These are phyloP conservation scores for Aspergillus carlsbadensis DNA, from an alignment of 495 filamentous ascomycete species.

Conservation along the genomic window DNA sequence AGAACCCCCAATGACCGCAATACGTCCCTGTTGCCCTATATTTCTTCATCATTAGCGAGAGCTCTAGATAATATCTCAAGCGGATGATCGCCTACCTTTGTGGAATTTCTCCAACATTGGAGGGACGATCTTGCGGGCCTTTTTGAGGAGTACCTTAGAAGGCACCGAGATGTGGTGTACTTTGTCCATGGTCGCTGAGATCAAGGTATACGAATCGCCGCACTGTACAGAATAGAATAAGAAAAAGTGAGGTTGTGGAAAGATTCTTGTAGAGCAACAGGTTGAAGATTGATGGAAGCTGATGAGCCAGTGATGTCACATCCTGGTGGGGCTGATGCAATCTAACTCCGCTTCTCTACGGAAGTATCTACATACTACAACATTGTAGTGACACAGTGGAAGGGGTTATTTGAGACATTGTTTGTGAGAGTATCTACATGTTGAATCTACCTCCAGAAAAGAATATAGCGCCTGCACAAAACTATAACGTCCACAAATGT, in stretches of 20 bases:
- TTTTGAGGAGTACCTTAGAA: slow-evolving; percentile 72
- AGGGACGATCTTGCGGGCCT: slow-evolving; percentile 87
- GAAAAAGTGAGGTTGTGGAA: neutral
- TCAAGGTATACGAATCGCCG: neutral
- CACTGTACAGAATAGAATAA: neutral
- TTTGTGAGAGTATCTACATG: slow-evolving; percentile 9
- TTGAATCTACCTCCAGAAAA: slow-evolving; percentile 14
- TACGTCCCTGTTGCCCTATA: slow-evolving; percentile 83
- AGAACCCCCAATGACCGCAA: slow-evolving; percentile 93
- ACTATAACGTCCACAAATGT: slow-evolving; percentile 11
- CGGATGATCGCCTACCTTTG: slow-evolving; percentile 62
- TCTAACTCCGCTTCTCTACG: too few species aligned
- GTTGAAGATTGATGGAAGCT: slow-evolving; percentile 3
- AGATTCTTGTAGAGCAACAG: too few species aligned
- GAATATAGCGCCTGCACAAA: slow-evolving; percentile 32
- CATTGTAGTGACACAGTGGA: too few species aligned
- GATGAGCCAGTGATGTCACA: slow-evolving; percentile 43
- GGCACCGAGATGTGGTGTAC: slow-evolving; percentile 52
- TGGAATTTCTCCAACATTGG: slow-evolving; percentile 96
- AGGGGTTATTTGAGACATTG: neutral
- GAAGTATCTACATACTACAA: too few species aligned
- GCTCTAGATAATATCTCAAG: slow-evolving; percentile 1
- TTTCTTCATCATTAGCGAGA: slow-evolving; percentile 12
- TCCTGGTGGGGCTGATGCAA: slow-evolving; percentile 32
- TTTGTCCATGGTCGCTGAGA: slow-evolving; percentile 30